Evolutionary conservation across 2,329 filamentous ascomycete genomes (phyloP).

Genomic region (Paecilomyces sp.): DNA sequence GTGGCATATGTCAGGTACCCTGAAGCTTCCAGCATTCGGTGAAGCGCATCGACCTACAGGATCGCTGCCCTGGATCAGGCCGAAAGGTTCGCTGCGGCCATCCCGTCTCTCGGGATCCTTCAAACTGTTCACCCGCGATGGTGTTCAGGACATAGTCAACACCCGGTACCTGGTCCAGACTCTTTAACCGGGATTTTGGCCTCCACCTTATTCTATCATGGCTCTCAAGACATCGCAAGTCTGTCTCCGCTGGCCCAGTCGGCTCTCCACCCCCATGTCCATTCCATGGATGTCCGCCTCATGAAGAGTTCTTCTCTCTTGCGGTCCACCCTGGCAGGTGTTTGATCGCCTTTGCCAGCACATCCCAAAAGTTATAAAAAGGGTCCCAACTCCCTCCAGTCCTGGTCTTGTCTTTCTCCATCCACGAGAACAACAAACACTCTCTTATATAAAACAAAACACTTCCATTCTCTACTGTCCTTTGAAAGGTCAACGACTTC

Average conservation of each 20-base stretch:
- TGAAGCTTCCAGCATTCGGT: background rate
- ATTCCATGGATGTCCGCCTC: background rate
- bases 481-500: conserved; percentile 1
- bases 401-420: conserved; percentile 1
- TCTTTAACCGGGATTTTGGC: background rate
- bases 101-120: background rate
- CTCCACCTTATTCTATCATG: background rate
- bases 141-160: background rate
- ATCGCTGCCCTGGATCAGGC: background rate
- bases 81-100: background rate
- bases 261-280: background rate
- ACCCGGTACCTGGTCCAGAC: conserved; percentile 1
- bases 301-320: background rate
- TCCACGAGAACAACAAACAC: conserved; percentile 5
- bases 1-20: conserved; percentile 1
- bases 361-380: conserved; percentile 14
- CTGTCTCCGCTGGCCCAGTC: background rate
- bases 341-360: background rate
- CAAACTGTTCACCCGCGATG: background rate
- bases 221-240: background rate
- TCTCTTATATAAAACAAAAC: conserved; percentile 2
- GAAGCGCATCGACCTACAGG: background rate
- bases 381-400: conserved; percentile 4
- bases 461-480: conserved; percentile 1
- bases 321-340: background rate